Percentiles rank a stretch among this genome's conserved stretches.
Evolutionary conservation across 495 filamentous ascomycete species (phyloP).

Genomic region (Paragyromitra xinjiangensis): DNA sequence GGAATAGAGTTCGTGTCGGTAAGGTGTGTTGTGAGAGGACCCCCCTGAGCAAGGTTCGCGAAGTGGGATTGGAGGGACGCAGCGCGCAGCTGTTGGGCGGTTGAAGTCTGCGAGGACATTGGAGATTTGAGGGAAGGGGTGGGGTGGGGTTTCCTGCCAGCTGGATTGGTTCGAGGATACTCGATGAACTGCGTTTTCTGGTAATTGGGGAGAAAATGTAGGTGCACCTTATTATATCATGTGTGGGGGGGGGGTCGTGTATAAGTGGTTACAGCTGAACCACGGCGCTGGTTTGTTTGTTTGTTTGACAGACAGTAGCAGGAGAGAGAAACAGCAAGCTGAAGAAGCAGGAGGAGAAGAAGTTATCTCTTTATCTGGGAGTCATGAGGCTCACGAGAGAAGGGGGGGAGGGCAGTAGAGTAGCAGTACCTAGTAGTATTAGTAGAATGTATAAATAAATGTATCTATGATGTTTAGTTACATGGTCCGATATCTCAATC

Average conservation of each 20-base stretch:
- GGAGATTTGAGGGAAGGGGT: slow-evolving; percentile 9
- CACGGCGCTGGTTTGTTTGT: background rate
- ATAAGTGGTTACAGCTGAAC: too few species aligned
- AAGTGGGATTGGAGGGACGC: slow-evolving; percentile 50
- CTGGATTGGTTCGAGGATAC: slow-evolving; percentile 8
- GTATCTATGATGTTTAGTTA: background rate
- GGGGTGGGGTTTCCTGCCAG: background rate
- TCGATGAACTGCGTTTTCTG: background rate
- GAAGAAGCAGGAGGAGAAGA: background rate
- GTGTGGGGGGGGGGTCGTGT: background rate
- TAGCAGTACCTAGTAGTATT: background rate
- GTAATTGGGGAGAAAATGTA: background rate
- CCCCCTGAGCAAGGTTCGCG: slow-evolving; percentile 41
- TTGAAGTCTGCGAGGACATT: slow-evolving; percentile 23
- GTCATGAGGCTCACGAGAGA: background rate
- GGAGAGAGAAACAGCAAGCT: background rate
- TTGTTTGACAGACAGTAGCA: background rate
- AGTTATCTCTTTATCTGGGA: slow-evolving; percentile 8
- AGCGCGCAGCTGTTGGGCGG: slow-evolving; percentile 21
- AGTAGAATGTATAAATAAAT: slow-evolving; percentile 1
- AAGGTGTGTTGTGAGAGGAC: slow-evolving; percentile 50
- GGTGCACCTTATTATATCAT: slow-evolving; percentile 2
- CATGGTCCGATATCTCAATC: background rate
- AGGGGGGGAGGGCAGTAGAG: background rate
- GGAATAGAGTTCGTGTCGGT: slow-evolving; percentile 54